Evolutionary conservation across 1,284 basidiomycete genomes (phyloP), one percentile per base, ranked within the genome.

Genomic region (Phenoliferia sp.): DNA sequence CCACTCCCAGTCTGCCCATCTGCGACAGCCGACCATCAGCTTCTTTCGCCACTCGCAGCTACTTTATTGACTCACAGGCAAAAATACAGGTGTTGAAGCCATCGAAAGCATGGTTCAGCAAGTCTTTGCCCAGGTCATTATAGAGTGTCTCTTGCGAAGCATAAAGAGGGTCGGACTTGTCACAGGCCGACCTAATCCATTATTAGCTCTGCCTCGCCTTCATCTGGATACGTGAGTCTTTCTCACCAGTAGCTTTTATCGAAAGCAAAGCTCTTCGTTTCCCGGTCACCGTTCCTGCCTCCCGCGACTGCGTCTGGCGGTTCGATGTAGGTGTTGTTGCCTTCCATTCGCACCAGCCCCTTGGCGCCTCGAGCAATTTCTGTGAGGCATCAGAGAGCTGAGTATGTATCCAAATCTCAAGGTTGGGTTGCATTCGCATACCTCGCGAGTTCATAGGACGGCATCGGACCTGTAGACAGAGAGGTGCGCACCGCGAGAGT

Each of bases 71-170:
- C 93, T 85, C 81, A 96, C 92, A 95, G 79, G 94, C 93, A 79
- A 97, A 84, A 80, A 96, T 95, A 85, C 92, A 95, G 63, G 94
- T 92, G 83, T 99, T 98, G 82, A 97, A 99, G 31, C 95, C 96
- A 59, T 90, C 83, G 81, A 98, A 98, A 56, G 91, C 89, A 80
- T 98, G 94, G 78, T 98, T 90, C 74, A 99, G 83, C 62, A 99
- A 81, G 76, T 98, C 95, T 79, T 90, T 89, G 57, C 96, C 96
- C 39, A 99, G 81, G 82, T 98, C 95, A 73, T 95, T 87, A 80
- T 93, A 98, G 67, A 98, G 82, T 0, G 93, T 97, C 78, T 94
- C 87, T 78, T 97, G 94, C 9, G 89, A 92, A 74, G 92, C 94
- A 77, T 96, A 96, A 17, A 83, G 82, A 0, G 90, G 88, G 65